These are phyloP conservation scores for Cronartium quercuum DNA, from an alignment of 1,284 basidiomycete genomes.

Conservation along the genomic window DNA sequence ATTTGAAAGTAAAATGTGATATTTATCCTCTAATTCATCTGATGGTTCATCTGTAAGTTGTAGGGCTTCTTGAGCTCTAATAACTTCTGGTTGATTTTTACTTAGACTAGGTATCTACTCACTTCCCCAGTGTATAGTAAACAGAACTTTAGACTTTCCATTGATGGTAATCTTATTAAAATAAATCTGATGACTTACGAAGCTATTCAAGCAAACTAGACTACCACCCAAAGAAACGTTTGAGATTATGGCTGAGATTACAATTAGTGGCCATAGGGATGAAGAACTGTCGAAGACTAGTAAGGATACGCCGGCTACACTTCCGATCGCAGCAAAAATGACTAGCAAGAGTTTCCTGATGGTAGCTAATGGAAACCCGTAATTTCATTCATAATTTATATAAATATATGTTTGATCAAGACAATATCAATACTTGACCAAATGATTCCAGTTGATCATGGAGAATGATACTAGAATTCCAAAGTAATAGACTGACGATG, in stretches of 20 bases:
- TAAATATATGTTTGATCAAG: too few species aligned
- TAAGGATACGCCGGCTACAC: constrained; percentile 62
- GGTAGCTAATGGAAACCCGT: too few species aligned
- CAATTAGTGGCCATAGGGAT: constrained; percentile 59
- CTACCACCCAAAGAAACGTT: constrained; percentile 77
- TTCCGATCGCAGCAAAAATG: constrained; percentile 65
- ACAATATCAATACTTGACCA: too few species aligned
- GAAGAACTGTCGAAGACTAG: constrained; percentile 65
- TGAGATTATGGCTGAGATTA: constrained; percentile 62
- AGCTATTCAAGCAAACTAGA: constrained; percentile 82
- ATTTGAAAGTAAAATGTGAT: background rate
- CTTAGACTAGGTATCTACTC: background rate
- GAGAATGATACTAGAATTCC: constrained; percentile 13
- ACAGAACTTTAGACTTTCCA: too few species aligned
- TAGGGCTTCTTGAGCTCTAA: background rate
- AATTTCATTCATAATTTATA: too few species aligned
- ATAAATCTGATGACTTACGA: too few species aligned
- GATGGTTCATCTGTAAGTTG: background rate
- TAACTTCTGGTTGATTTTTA: background rate
- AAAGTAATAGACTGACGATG: constrained; percentile 56
- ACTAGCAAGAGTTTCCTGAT: constrained; percentile 71
- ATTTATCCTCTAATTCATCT: background rate
- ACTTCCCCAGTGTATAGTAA: too few species aligned
- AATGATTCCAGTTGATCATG: too few species aligned
- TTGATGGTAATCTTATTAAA: too few species aligned